Percentiles rank a stretch among this genome's conserved stretches.
These are phyloP conservation scores for Coemansia sp. DNA, from an alignment of 192 early-diverging fungal species.

Conservation along the genomic window DNA sequence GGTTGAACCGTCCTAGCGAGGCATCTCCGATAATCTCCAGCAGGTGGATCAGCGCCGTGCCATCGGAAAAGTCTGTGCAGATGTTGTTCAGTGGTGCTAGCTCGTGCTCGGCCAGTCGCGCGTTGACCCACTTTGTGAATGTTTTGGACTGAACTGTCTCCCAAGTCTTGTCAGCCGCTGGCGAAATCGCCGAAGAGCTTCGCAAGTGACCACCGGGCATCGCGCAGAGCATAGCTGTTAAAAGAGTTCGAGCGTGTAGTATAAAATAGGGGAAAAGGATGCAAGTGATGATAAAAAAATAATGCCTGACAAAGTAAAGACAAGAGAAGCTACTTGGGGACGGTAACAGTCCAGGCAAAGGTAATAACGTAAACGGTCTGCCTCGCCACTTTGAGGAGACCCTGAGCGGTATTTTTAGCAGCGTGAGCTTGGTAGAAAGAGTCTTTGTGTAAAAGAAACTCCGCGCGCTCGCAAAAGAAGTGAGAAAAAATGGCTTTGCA, in stretches of 20 bases:
- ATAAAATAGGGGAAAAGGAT: not conserved
- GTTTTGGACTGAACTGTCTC: conserved; percentile 91
- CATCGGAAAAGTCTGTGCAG: conserved; percentile 63
- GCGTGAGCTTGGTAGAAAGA: not conserved
- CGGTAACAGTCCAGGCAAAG: not conserved
- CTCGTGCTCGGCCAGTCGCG: conserved; percentile 60
- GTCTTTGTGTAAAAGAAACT: not conserved
- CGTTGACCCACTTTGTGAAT: conserved; percentile 85
- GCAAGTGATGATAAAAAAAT: not conserved
- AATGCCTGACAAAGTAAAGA: conserved; percentile 1
- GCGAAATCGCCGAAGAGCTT: conserved; percentile 10
- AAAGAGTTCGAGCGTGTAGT: not conserved
- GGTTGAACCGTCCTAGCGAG: conserved; percentile 83
- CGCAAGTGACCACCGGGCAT: conserved; percentile 41
- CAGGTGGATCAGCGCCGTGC: conserved; percentile 69
- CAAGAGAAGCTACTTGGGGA: not conserved
- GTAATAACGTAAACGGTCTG: not conserved
- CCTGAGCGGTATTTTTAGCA: conserved; percentile 7
- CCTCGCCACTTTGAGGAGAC: not conserved
- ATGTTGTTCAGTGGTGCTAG: conserved; percentile 54
- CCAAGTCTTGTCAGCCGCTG: conserved; percentile 61
- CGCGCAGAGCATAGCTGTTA: conserved; percentile 17
- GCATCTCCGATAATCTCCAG: conserved; percentile 95
- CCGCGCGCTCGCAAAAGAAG: not conserved
- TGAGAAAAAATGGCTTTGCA: not conserved